These are phyloP conservation scores for Backusella liffmaniae DNA, from an alignment of 192 early-diverging fungal genomes.

Conservation along the genomic window DNA sequence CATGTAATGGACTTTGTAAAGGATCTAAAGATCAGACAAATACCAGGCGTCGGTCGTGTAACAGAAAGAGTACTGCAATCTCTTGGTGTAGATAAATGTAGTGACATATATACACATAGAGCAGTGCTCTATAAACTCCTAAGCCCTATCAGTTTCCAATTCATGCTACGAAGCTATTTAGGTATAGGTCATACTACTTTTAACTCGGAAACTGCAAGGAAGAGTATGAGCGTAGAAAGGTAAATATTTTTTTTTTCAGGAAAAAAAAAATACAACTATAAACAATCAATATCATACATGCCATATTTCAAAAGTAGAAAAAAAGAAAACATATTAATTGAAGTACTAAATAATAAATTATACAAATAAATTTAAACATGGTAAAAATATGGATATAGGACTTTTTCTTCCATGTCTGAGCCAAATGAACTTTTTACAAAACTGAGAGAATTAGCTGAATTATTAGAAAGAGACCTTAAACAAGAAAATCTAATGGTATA, in stretches of 20 bases:
- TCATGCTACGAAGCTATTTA: conserved; percentile 41
- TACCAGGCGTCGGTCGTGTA: conserved; percentile 53
- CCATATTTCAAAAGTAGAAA: background rate
- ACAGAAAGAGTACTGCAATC: conserved; percentile 53
- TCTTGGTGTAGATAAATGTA: conserved; percentile 52
- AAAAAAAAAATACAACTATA: background rate
- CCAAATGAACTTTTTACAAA: conserved; percentile 37
- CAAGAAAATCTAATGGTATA: conserved; percentile 35
- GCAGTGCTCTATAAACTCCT: conserved; percentile 48
- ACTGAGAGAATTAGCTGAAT: conserved; percentile 39
- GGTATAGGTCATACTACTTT: conserved; percentile 49
- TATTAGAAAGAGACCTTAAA: conserved; percentile 44
- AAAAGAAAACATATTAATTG: background rate
- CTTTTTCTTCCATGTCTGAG: conserved; percentile 42
- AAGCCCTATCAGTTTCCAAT: conserved; percentile 43
- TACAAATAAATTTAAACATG: background rate
- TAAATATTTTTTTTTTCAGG: conserved; percentile 3
- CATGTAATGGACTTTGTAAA: conserved; percentile 47
- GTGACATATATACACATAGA: conserved; percentile 40
- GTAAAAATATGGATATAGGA: conserved; percentile 27
- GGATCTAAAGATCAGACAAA: conserved; percentile 51
- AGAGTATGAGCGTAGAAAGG: conserved; percentile 53
- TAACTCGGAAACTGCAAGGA: conserved; percentile 34
- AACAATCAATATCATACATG: background rate
- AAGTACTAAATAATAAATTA: background rate